These are phyloP conservation scores for Lasiosphaeria ovina DNA, from an alignment of 495 filamentous ascomycete species.

Conservation along the genomic window DNA sequence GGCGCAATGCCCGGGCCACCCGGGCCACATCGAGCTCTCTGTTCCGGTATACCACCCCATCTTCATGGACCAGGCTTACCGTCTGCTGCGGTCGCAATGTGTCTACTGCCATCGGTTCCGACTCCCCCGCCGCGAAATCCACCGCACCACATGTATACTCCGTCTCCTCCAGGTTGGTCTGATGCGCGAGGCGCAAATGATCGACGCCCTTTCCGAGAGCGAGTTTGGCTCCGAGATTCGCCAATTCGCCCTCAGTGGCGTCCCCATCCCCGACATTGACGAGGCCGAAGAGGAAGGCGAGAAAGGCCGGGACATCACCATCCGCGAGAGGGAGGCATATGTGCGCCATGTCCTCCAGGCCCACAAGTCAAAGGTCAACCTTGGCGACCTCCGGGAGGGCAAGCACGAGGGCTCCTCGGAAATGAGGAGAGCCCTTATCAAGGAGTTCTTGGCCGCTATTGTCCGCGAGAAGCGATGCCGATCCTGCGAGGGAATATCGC, in stretches of 20 bases:
- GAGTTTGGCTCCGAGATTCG: constrained; percentile 34
- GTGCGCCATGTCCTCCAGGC: constrained; percentile 64
- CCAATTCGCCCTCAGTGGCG: constrained; percentile 21
- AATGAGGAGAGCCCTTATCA: constrained; percentile 69
- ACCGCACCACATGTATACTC: constrained; percentile 79
- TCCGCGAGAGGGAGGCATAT: constrained; percentile 64
- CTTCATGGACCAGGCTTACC: constrained; percentile 86
- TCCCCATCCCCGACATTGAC: constrained; percentile 22
- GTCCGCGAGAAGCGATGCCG: constrained; percentile 62
- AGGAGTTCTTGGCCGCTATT: constrained; percentile 74
- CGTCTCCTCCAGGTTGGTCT: constrained; percentile 82
- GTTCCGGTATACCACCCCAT: constrained; percentile 89
- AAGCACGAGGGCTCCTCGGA: constrained; percentile 82
- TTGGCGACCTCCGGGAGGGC: constrained; percentile 53
- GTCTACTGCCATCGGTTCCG: constrained; percentile 83
- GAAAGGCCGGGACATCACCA: constrained; percentile 43
- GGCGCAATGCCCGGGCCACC: constrained; percentile 84
- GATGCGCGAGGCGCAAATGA: constrained; percentile 64
- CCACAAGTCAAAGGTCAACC: constrained; percentile 47
- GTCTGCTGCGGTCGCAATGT: constrained; percentile 82
- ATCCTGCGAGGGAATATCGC: constrained; percentile 71
- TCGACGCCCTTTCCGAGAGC: constrained; percentile 59
- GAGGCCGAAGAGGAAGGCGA: constrained; percentile 33
- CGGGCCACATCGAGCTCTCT: constrained; percentile 92
- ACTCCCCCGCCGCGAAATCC: constrained; percentile 67